A percentile compares a stretch with the other conserved stretches of the same genome.
These are phyloP conservation scores for Daedaleopsis sinensis DNA, from an alignment of 768 basidiomycete species.

Conservation along the genomic window DNA sequence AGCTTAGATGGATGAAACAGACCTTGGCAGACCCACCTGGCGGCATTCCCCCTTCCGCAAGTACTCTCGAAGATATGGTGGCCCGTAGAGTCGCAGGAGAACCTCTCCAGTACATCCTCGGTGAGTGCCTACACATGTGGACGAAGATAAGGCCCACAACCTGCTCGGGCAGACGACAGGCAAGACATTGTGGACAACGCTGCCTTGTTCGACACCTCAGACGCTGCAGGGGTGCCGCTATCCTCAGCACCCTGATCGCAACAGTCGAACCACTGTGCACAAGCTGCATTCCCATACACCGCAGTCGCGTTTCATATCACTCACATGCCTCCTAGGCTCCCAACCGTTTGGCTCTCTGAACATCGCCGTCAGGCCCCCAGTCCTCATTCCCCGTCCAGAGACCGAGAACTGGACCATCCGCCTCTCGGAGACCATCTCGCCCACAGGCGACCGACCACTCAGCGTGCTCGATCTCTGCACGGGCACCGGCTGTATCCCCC, in stretches of 20 bases:
- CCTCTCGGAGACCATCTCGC: conserved; percentile 52
- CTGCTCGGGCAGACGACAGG: no score
- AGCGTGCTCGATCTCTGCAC: conserved; percentile 88
- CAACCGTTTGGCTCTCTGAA: conserved; percentile 88
- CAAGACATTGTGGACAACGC: no score
- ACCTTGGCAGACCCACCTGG: conserved; percentile 21
- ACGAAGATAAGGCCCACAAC: no score
- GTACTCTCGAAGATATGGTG: conserved; percentile 50
- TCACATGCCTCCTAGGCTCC: conserved; percentile 50
- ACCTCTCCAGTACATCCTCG: conserved; percentile 91
- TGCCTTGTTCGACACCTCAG: no score
- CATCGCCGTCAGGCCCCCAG: conserved; percentile 73
- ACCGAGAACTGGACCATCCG: conserved; percentile 83
- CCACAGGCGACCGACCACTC: conserved; percentile 31
- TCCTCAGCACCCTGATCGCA: not conserved
- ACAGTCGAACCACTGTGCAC: not conserved
- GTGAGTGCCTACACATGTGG: conserved; percentile 41
- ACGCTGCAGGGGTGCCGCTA: not conserved
- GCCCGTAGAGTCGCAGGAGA: conserved; percentile 65
- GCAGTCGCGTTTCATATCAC: not conserved
- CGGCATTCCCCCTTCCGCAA: not conserved
- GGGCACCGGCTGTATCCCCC: conserved; percentile 89
- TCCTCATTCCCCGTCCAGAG: conserved; percentile 93
- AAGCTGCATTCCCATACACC: not conserved
- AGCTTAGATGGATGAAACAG: conserved; percentile 54